These are phyloP conservation scores for Kluyveromyces sp. DNA, from an alignment of 1,139 yeast genomes.

Conservation along the genomic window DNA sequence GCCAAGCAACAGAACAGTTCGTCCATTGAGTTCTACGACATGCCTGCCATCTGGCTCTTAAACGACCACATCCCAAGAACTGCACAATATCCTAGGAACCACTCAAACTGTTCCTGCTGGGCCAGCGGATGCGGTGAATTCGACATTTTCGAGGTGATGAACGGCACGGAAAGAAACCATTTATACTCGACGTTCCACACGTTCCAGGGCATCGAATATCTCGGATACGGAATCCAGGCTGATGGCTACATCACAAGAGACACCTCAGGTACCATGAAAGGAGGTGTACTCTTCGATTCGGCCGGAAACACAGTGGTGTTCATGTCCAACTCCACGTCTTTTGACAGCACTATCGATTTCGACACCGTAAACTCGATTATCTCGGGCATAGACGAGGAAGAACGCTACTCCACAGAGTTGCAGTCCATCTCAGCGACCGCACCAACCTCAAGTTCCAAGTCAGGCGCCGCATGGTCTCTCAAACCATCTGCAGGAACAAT, in stretches of 20 bases:
- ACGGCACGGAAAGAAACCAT: conserved; percentile 45
- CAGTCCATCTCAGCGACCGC: conserved; percentile 26
- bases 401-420: conserved; percentile 22
- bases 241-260: conserved; percentile 54
- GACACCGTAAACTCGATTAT: conserved; percentile 21
- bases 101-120: conserved; percentile 68
- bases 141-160: conserved; percentile 66
- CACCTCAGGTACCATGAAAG: conserved; percentile 44
- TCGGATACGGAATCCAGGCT: conserved; percentile 52
- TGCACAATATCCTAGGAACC: conserved; percentile 60
- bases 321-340: conserved; percentile 47
- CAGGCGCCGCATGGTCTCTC: conserved; percentile 3
- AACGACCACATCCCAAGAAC: conserved; percentile 78
- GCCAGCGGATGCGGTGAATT: conserved; percentile 74
- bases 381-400: conserved; percentile 16
- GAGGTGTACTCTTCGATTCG: conserved; percentile 64
- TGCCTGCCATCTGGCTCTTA: conserved; percentile 73
- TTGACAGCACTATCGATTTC: conserved; percentile 35
- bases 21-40: conserved; percentile 38
- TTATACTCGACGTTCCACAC: conserved; percentile 65
- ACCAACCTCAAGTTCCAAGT: conserved; percentile 18
- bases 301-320: conserved; percentile 57
- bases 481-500: conserved; percentile 1
- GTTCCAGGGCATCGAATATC: conserved; percentile 59
- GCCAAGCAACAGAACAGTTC: conserved; percentile 36